Percentiles rank a stretch among this genome's conserved stretches.
Evolutionary conservation across 441 rosid species (phyloP).

Genomic region (Gossypium aridum): DNA sequence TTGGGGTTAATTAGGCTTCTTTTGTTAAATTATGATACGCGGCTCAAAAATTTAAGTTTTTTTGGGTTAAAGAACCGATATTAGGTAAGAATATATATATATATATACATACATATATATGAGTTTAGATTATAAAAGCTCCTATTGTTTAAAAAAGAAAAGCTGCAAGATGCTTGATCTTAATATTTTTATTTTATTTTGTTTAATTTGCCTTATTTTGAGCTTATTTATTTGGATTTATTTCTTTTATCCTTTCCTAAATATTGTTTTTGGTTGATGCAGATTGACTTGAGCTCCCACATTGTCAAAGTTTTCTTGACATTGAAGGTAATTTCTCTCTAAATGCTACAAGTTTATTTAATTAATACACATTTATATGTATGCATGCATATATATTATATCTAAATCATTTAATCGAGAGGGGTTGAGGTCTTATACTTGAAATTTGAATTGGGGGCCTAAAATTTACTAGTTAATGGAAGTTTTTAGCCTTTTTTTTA

Average conservation of each 20-base stretch:
- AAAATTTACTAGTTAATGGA: not conserved
- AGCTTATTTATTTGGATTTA: not conserved
- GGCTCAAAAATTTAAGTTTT: not conserved
- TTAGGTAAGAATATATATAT: not conserved
- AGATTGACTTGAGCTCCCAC: slow-evolving; percentile 89
- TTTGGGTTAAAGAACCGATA: not conserved
- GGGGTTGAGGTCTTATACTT: not conserved
- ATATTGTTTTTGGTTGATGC: slow-evolving; percentile 30
- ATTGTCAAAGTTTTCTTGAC: slow-evolving; percentile 79
- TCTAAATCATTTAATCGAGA: not conserved
- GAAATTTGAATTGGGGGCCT: not conserved
- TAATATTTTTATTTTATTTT: not conserved
- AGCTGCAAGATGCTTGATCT: not conserved
- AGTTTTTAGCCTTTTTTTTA: not conserved
- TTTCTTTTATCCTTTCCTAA: slow-evolving; percentile 3
- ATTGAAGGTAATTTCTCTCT: slow-evolving; percentile 54
- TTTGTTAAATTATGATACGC: not conserved
- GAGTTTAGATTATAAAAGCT: slow-evolving; percentile 12
- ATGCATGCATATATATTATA: not conserved
- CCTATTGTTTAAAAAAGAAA: not conserved
- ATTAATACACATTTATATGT: not conserved
- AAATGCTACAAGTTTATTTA: not conserved
- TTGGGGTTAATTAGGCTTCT: not conserved
- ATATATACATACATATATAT: not conserved
- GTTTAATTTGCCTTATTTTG: not conserved